phyloP scores from a whole-genome alignment of 257 asterid genomes.

The Fraxinus americana region DNA sequence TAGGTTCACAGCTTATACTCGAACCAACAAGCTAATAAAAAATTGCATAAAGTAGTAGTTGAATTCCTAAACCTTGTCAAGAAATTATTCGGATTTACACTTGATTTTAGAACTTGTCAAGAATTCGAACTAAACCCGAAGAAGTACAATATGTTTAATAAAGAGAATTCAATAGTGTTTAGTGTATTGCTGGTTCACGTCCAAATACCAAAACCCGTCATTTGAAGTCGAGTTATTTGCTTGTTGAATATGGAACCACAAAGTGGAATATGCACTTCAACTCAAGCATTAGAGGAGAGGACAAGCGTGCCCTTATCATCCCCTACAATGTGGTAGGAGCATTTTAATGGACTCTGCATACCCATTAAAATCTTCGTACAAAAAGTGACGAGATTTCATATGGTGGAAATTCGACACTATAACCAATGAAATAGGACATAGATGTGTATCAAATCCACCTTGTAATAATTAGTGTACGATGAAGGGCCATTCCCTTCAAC shows the following conservation, averaged over 20 bases:
- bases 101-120: neutral
- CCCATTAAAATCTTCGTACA: neutral
- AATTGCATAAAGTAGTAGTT: neutral
- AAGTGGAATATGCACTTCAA: neutral
- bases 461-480: neutral
- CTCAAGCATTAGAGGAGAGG: neutral
- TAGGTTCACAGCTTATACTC: too few species aligned
- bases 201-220: neutral
- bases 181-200: neutral
- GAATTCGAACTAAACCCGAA: neutral
- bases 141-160: neutral
- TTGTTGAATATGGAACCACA: too few species aligned
- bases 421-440: neutral
- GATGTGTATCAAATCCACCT: neutral
- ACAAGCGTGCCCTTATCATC: neutral
- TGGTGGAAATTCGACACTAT: neutral
- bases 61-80: neutral
- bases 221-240: neutral
- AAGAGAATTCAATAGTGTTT: neutral
- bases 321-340: neutral
- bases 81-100: too few species aligned
- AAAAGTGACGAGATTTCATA: too few species aligned
- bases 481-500: neutral
- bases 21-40: neutral
- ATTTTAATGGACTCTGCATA: neutral